Evolutionary conservation across 495 filamentous ascomycete species (phyloP), one percentile per base, ranked within the genome.

Genomic region (Xylaria castorea): DNA sequence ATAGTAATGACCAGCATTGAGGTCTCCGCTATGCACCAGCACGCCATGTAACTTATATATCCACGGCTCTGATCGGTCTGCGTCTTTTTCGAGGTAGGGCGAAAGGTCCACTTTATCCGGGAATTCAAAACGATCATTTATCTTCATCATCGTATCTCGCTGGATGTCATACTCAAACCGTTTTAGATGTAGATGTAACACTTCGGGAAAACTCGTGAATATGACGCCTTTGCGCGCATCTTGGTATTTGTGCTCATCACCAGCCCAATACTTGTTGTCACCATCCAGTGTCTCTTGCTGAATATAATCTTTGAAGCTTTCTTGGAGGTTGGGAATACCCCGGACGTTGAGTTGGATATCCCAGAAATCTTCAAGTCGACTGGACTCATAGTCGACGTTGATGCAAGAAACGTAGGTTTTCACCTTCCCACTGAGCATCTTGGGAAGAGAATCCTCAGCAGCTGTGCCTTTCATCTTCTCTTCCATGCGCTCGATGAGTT

Each of bases 381-480:
- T 97, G 8, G 95, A 97, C 80, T 97, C 94, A 81, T 97, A 99
- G 63, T 95, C 91, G 69, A 99, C 96, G 80, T 99, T 95, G 80
- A 98, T 98, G 85, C 96, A 99, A 7, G 93, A 96, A 71, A 99
- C 96, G 81, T 98, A 98, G 1, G 97, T 99, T 81, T 97, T 97
- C 77, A 95, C 93, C 82, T 97, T 97, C 42, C 96, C 96, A 65
- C 94, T 94, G 77, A 99, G 97, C 83, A 98, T 89, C 64, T 93
- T 90, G 0, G 93, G 89, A 27, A 99, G 85, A 3, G 92, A 93
- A 74, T 97, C 97, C 76, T 98, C 94, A n/a, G 94, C 94, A 60
- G 92, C 89, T 12, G 96, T 99, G 61, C 94, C 95, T 81, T 98
- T 99, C 96, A 99, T 99, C 79, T 92, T 94, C 77, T 94, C 90